Evolutionary conservation across 768 basidiomycete species (phyloP).

Genomic region (Leccinum arenicola): DNA sequence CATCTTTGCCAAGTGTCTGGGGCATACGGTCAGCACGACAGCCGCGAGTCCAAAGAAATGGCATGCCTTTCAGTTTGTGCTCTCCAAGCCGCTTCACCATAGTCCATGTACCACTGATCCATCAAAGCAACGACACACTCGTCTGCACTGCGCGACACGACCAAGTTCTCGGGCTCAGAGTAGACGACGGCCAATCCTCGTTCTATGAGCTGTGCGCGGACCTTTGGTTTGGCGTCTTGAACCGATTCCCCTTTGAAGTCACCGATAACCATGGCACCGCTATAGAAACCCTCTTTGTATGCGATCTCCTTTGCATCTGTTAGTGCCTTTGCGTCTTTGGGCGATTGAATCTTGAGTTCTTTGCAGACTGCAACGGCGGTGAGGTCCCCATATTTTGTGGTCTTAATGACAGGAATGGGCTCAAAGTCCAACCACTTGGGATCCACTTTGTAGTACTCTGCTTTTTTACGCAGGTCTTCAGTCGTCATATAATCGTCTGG

Average conservation of each 20-base stretch:
- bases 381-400: slow-evolving; percentile 91
- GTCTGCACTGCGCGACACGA: slow-evolving; percentile 88
- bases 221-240: slow-evolving; percentile 88
- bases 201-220: slow-evolving; percentile 80
- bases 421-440: slow-evolving; percentile 83
- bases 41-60: not conserved
- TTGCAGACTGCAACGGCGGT: slow-evolving; percentile 81
- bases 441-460: slow-evolving; percentile 94
- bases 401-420: slow-evolving; percentile 83
- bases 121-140: slow-evolving; percentile 97
- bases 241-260: slow-evolving; percentile 88
- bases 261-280: slow-evolving; percentile 86
- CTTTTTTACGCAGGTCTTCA: slow-evolving; percentile 91
- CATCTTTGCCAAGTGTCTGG: slow-evolving; percentile 79
- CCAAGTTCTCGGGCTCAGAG: slow-evolving; percentile 90
- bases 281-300: slow-evolving; percentile 98
- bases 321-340: slow-evolving; percentile 90
- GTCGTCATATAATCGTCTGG: slow-evolving; percentile 94
- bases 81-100: slow-evolving; percentile 91
- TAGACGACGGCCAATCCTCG: slow-evolving; percentile 81
- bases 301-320: slow-evolving; percentile 96
- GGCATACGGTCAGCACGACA: slow-evolving; percentile 1
- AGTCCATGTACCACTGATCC: slow-evolving; percentile 99
- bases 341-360: slow-evolving; percentile 90
- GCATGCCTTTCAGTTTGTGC: slow-evolving; percentile 77